Conservation (phyloP, 495 filamentous ascomycete species). For the Physcia stellaris region DNA sequence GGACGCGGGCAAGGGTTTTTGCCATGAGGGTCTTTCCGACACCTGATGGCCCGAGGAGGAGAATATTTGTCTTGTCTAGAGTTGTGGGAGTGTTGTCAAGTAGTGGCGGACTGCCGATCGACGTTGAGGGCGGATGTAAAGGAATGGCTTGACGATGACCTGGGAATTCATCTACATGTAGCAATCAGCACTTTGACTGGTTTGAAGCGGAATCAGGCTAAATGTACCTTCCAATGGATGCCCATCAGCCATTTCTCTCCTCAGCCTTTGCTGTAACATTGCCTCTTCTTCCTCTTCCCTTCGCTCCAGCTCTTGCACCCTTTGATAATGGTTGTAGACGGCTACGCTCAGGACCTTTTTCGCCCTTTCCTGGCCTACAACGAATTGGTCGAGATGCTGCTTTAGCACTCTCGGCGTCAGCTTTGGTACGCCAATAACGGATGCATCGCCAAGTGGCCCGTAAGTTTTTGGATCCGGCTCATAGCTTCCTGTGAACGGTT, state of each 20-base stretch:
- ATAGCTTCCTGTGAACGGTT: slow-evolving; percentile 63
- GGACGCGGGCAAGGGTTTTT: slow-evolving; percentile 60
- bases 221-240: slow-evolving; percentile 44
- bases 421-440: slow-evolving; percentile 49
- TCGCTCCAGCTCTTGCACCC: slow-evolving; percentile 60
- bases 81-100: slow-evolving; percentile 51
- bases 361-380: slow-evolving; percentile 91
- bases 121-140: slow-evolving; percentile 17
- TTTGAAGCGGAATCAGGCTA: background rate
- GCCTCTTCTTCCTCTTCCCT: slow-evolving; percentile 68
- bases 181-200: background rate
- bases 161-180: slow-evolving; percentile 59
- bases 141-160: slow-evolving; percentile 52
- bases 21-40: slow-evolving; percentile 96
- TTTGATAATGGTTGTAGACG: slow-evolving; percentile 95
- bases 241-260: slow-evolving; percentile 32
- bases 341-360: slow-evolving; percentile 89
- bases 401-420: slow-evolving; percentile 78
- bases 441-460: slow-evolving; percentile 42
- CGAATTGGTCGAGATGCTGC: slow-evolving; percentile 84
- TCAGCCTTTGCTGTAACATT: slow-evolving; percentile 33
- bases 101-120: slow-evolving; percentile 25
- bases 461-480: slow-evolving; percentile 51
- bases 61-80: slow-evolving; percentile 92
- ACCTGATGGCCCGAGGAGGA: slow-evolving; percentile 83